phyloP scores from a whole-genome alignment of 331 rosid genomes.

The Cydonia oblonga region DNA sequence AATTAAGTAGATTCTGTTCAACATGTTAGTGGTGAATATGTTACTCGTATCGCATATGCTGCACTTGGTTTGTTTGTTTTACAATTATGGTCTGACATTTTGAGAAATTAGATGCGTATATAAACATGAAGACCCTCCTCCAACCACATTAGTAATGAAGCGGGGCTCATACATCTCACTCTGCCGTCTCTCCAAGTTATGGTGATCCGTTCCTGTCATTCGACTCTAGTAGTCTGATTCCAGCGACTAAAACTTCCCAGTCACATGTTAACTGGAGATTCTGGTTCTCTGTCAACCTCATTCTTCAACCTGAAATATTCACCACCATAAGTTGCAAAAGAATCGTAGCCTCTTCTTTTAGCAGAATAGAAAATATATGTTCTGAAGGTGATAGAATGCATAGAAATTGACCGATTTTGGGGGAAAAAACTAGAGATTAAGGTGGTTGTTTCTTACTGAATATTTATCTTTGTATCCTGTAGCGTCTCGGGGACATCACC shows the following conservation, averaged over 20 bases:
- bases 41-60: not conserved
- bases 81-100: not conserved
- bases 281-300: not conserved
- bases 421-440: not conserved
- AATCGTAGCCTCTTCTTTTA: not conserved
- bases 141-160: not conserved
- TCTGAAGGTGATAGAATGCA: not conserved
- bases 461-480: constrained; percentile 12
- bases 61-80: not conserved
- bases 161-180: not conserved
- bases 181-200: not conserved
- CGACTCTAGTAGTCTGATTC: not conserved
- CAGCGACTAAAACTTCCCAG: not conserved
- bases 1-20: not conserved
- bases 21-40: not conserved
- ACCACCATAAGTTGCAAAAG: not conserved
- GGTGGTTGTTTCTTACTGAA: constrained; percentile 28
- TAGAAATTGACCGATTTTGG: not conserved
- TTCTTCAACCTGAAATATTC: not conserved
- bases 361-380: not conserved
- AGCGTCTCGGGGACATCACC: constrained; percentile 12
- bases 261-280: not conserved
- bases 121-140: not conserved
- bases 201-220: not conserved
- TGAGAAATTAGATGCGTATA: not conserved